Conservation (phyloP, 192 early-diverging fungal genomes). For the Dimargaris verticillata region DNA sequence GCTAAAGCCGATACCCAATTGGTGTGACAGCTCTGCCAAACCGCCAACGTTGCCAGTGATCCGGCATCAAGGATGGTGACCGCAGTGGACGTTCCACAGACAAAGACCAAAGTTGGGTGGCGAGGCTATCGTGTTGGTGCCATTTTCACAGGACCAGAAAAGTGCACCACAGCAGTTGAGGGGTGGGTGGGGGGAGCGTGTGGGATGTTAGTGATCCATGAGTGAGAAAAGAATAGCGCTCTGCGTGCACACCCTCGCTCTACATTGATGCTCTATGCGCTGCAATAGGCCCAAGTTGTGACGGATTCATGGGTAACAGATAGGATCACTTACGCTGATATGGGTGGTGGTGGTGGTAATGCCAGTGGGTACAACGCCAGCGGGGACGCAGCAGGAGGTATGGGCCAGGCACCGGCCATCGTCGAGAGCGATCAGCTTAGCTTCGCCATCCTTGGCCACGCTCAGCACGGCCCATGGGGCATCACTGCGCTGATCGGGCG, state of each 20-base stretch:
- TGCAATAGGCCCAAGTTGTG: too few relatives aligned
- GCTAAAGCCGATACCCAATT: background rate
- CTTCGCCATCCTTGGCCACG: background rate
- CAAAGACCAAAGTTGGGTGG: background rate
- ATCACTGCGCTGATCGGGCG: background rate
- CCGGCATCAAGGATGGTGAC: background rate
- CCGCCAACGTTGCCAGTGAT: background rate
- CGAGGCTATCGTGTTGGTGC: background rate
- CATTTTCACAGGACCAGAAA: background rate
- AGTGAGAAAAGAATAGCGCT: too few relatives aligned
- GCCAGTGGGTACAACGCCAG: background rate
- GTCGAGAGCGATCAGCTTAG: background rate
- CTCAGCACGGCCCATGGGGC: background rate
- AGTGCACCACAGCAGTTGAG: background rate
- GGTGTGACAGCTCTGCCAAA: background rate
- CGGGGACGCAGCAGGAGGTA: background rate
- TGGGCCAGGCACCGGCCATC: constrained; percentile 5
- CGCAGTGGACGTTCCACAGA: background rate
- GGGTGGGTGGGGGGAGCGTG: background rate
- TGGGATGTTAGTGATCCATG: background rate
- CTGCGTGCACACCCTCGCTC: too few relatives aligned
- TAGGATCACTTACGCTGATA: too few relatives aligned
- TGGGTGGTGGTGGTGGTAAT: too few relatives aligned
- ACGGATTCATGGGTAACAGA: too few relatives aligned
- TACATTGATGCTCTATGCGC: too few relatives aligned